These are phyloP conservation scores for Allium sativum DNA, from an alignment of 106 monocot species.

Conservation along the genomic window DNA sequence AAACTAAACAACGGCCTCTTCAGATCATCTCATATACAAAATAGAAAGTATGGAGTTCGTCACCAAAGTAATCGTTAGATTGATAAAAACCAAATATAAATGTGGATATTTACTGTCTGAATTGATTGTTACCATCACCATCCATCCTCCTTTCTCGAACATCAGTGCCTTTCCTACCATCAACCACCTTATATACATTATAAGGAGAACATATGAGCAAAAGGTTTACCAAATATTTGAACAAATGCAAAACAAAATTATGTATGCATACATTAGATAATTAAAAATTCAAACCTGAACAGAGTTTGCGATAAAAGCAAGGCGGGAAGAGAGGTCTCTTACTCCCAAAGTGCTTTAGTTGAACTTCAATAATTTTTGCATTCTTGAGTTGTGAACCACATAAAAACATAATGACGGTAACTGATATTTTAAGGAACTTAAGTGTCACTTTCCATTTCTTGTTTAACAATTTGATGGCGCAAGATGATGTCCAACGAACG, in stretches of 20 bases:
- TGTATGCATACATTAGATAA: not conserved
- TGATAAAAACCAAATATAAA: too few species aligned
- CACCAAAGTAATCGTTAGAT: too few species aligned
- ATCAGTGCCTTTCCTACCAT: conserved; percentile 57
- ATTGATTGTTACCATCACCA: conserved; percentile 59
- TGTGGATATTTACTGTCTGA: too few species aligned
- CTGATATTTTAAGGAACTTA: conserved; percentile 16
- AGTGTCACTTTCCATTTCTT: conserved; percentile 93
- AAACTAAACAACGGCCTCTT: too few species aligned
- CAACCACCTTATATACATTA: conserved; percentile 73
- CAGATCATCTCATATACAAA: too few species aligned
- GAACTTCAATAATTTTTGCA: conserved; percentile 65
- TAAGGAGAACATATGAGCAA: conserved; percentile 3
- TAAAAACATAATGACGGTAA: not conserved
- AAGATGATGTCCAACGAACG: conserved; percentile 88
- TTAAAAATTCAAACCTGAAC: conserved; percentile 60
- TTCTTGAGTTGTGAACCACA: conserved; percentile 31
- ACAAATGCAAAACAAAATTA: conserved; percentile 2
- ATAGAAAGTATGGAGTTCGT: too few species aligned
- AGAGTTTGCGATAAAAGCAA: conserved; percentile 95
- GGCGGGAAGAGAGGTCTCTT: conserved; percentile 80
- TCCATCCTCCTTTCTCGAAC: conserved; percentile 67
- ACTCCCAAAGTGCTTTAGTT: conserved; percentile 74
- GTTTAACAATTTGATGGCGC: conserved; percentile 94
- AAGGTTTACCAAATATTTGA: not conserved